Conservation (phyloP, 2,329 filamentous ascomycete species). For the Alternaria alternata region DNA sequence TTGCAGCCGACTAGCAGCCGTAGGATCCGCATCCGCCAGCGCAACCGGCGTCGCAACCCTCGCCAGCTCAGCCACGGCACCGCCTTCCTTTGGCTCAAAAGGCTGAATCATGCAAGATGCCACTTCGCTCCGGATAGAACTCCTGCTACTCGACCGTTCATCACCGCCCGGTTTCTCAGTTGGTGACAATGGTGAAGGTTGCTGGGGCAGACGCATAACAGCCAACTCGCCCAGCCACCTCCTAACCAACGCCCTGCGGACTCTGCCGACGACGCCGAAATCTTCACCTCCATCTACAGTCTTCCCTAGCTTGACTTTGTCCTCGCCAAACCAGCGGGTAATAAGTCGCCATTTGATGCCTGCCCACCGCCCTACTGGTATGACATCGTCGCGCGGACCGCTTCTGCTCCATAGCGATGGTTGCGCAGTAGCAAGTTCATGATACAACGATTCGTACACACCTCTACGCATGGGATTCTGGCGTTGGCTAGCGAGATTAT, state of each 20-base stretch:
- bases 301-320: conserved; percentile 50
- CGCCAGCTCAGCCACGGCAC: conserved; percentile 47
- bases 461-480: conserved; percentile 59
- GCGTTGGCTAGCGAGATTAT: conserved; percentile 52
- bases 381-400: conserved; percentile 55
- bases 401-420: conserved; percentile 59
- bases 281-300: conserved; percentile 47
- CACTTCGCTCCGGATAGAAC: not conserved
- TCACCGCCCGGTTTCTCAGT: not conserved
- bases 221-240: conserved; percentile 53
- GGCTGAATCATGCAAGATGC: not conserved
- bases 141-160: not conserved
- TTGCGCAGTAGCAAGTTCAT: conserved; percentile 56
- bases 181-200: not conserved
- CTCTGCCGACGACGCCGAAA: conserved; percentile 49
- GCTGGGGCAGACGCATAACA: conserved; percentile 27
- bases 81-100: conserved; percentile 28
- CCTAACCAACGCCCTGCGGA: conserved; percentile 51
- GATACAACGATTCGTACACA: conserved; percentile 61
- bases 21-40: conserved; percentile 49
- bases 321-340: conserved; percentile 55
- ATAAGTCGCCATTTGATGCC: conserved; percentile 60
- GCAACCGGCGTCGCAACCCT: conserved; percentile 47
- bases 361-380: conserved; percentile 50
- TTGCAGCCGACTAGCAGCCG: conserved; percentile 40